Evolutionary conservation across 441 rosid genomes (phyloP).

Genomic region (Corymbia calophylla): DNA sequence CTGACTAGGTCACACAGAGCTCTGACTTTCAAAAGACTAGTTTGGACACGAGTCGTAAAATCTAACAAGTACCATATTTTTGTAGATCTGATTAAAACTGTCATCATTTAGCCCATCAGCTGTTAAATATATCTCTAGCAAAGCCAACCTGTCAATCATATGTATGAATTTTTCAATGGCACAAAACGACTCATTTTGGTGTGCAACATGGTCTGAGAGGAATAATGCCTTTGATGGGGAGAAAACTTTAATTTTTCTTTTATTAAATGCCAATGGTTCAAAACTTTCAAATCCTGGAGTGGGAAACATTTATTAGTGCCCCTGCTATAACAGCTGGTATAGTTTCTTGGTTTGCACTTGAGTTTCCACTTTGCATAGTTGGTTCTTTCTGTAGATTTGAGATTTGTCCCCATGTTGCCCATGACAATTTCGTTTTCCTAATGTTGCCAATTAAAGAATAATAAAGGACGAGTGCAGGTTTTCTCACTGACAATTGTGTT

Average conservation of each 20-base stretch:
- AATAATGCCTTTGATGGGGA: neutral
- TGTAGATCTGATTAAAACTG: neutral
- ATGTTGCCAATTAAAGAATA: neutral
- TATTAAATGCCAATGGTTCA: neutral
- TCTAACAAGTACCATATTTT: neutral
- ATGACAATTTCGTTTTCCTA: neutral
- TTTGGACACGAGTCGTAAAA: neutral
- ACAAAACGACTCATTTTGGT: neutral
- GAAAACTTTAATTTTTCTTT: neutral
- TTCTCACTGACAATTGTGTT: conserved; percentile 9
- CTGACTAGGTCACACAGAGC: neutral
- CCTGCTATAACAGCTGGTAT: neutral
- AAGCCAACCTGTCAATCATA: neutral
- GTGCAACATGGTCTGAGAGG: neutral
- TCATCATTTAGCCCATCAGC: neutral
- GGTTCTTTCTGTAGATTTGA: neutral
- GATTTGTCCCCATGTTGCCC: neutral
- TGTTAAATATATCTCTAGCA: neutral
- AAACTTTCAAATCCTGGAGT: neutral
- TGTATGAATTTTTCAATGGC: neutral
- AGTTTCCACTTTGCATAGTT: neutral
- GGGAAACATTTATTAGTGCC: neutral
- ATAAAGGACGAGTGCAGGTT: neutral
- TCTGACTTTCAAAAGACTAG: neutral
- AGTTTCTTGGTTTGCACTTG: neutral